Evolutionary conservation across 192 early-diverging fungal genomes (phyloP), one percentile per base, ranked within the genome.

Genomic region (Coemansia sp.): DNA sequence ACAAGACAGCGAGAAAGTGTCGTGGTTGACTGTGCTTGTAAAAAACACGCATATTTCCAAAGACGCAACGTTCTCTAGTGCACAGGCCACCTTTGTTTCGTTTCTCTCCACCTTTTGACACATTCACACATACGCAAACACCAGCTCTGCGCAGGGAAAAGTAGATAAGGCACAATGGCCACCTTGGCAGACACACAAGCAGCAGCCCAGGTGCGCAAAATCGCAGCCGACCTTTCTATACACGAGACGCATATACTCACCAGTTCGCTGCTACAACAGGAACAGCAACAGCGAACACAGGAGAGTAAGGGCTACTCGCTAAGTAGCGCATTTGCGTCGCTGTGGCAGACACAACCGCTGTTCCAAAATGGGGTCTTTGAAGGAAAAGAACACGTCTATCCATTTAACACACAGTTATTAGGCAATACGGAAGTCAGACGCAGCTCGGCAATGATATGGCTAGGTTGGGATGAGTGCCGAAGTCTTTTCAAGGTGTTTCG

Each of bases 401-500:
- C 60, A 49, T 41, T 80, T 14, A 59, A 73, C 32, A 49, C 61
- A 14, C 49, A 23, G 60, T 48, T 68, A 55, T 51, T 67, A 21
- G 59, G 23, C 10, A 16, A 44, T 0, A 26, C 49, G 47, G 62
- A 55, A 16, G 24, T 26, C 58, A 54, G 19, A 22, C 28, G 34
- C 2, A 41, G 41, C 23, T 49, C 62, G 12, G 66, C 54, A 19
- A 65, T 71, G 58, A 69, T 81, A 21, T 81, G 78, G 72, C 78
- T 81, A 52, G 56, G 72, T 7, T 81, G 78, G 78, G 69, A 68
- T 62, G 78, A 81, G 34, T 74, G 72, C 55, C 72, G 73, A 3
- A 47, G 73, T 8, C 60, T 81, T 25, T 60, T 53, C 44, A 58
- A 61, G 19, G 69, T 69, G 21, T 81, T 81, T 34, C 57, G 66